These are phyloP conservation scores for Euphorbia corollata DNA, from an alignment of 441 rosid species.

Conservation along the genomic window DNA sequence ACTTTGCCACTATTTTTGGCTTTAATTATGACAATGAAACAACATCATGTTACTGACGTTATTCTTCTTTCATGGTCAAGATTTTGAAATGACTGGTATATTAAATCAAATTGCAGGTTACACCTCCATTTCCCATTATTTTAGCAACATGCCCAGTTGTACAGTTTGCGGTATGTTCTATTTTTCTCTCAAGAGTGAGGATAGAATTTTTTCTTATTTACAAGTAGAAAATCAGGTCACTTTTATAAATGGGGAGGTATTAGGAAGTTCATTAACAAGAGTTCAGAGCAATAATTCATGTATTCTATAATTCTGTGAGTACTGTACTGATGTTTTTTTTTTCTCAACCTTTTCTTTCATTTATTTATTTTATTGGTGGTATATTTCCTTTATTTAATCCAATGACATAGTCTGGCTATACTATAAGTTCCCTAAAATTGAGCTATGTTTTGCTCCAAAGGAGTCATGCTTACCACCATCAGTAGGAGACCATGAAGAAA, in stretches of 20 bases:
- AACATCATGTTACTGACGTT: too few species aligned
- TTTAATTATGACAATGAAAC: too few species aligned
- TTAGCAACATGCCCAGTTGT: constrained; percentile 58
- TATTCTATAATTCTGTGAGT: not conserved
- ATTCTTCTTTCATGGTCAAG: constrained; percentile 1
- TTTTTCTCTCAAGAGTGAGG: constrained; percentile 8
- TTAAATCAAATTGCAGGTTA: constrained; percentile 50
- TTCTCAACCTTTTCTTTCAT: too few species aligned
- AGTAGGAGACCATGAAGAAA: constrained; percentile 38
- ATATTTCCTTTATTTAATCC: not conserved
- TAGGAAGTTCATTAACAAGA: not conserved
- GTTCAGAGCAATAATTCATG: not conserved
- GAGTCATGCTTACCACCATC: constrained; percentile 53
- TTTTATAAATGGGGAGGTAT: not conserved
- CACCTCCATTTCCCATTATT: constrained; percentile 63
- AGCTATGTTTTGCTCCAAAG: constrained; percentile 28
- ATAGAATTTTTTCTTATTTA: constrained; percentile 4
- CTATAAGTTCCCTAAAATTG: constrained; percentile 5
- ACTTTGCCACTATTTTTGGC: too few species aligned
- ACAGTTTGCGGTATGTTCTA: constrained; percentile 61
- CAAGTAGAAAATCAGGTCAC: not conserved
- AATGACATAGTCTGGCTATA: constrained; percentile 5
- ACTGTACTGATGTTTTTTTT: not conserved
- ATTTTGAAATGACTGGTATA: constrained; percentile 21
- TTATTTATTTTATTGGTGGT: not conserved